Conservation (phyloP, 257 asterid genomes). For the Eucommia ulmoides region DNA sequence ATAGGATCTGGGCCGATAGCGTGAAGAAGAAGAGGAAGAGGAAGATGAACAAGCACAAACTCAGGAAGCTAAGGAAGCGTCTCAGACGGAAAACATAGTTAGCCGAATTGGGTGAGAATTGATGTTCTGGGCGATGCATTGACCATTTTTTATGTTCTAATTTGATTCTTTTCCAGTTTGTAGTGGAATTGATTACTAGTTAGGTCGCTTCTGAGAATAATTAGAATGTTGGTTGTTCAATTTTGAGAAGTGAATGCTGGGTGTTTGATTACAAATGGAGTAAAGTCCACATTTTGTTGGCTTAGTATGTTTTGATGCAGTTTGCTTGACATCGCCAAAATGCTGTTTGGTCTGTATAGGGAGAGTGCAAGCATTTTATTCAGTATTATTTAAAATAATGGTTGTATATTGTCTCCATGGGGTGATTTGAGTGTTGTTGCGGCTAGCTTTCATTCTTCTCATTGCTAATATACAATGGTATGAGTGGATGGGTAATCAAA, state of each 20-base stretch:
- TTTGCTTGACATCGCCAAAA: too few relatives aligned
- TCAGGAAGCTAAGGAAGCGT: slow-evolving; percentile 13
- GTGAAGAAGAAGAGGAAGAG: slow-evolving; percentile 17
- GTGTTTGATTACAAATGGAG: too few relatives aligned
- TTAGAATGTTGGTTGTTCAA: background rate
- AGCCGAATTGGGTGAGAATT: background rate
- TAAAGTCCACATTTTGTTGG: too few relatives aligned
- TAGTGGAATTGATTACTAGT: background rate
- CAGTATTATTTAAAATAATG: too few relatives aligned
- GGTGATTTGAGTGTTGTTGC: too few relatives aligned
- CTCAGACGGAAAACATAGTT: slow-evolving; percentile 1
- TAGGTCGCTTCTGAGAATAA: background rate
- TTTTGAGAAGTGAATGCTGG: background rate
- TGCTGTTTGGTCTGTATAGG: too few relatives aligned
- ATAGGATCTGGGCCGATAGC: slow-evolving; percentile 10
- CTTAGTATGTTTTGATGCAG: too few relatives aligned
- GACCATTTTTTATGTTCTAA: background rate
- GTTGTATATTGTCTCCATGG: too few relatives aligned
- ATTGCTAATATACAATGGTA: too few relatives aligned
- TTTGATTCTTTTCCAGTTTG: background rate
- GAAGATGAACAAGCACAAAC: slow-evolving; percentile 16
- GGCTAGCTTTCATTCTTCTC: too few relatives aligned
- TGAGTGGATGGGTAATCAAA: too few relatives aligned
- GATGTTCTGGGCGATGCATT: background rate
- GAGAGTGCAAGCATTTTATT: too few relatives aligned